Evolutionary conservation across 2,329 filamentous ascomycete genomes (phyloP).

Genomic region (Leptographium lundbergii): DNA sequence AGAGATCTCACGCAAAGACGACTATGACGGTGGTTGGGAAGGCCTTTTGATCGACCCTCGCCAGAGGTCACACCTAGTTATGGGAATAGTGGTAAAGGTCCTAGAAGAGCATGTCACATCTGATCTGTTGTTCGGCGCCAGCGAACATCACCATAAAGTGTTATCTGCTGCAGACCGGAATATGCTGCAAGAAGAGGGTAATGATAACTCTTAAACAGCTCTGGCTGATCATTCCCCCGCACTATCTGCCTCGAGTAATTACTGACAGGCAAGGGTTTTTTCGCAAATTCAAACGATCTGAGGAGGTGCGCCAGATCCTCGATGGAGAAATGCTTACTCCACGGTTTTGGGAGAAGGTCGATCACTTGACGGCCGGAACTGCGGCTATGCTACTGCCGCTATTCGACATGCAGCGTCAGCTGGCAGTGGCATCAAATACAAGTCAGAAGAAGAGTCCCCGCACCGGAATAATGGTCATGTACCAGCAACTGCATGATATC

Average conservation of each 20-base stretch:
- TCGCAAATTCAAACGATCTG: conserved; percentile 21
- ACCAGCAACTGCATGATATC: conserved; percentile 21
- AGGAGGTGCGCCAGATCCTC: conserved; percentile 17
- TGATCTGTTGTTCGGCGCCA: conserved; percentile 26
- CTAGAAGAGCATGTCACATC: conserved; percentile 26
- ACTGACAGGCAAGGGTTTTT: conserved; percentile 19
- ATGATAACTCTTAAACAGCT: conserved; percentile 3
- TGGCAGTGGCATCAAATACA: neutral
- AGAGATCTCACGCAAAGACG: conserved; percentile 23
- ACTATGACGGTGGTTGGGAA: conserved; percentile 21
- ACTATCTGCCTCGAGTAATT: neutral
- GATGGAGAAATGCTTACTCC: conserved; percentile 14
- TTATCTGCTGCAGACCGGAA: conserved; percentile 19
- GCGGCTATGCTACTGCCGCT: conserved; percentile 24
- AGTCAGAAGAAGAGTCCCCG: neutral
- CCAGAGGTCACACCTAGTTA: conserved; percentile 22
- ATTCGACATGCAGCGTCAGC: conserved; percentile 17
- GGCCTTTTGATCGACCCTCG: conserved; percentile 17
- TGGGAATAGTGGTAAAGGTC: conserved; percentile 23
- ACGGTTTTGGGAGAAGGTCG: conserved; percentile 25
- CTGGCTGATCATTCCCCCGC: neutral
- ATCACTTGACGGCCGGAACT: conserved; percentile 20
- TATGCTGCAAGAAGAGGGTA: conserved; percentile 22
- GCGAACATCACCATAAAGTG: conserved; percentile 12
- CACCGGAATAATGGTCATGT: conserved; percentile 13